Conservation (phyloP, 2,329 filamentous ascomycete genomes). For the Orbilia oligospora region DNA sequence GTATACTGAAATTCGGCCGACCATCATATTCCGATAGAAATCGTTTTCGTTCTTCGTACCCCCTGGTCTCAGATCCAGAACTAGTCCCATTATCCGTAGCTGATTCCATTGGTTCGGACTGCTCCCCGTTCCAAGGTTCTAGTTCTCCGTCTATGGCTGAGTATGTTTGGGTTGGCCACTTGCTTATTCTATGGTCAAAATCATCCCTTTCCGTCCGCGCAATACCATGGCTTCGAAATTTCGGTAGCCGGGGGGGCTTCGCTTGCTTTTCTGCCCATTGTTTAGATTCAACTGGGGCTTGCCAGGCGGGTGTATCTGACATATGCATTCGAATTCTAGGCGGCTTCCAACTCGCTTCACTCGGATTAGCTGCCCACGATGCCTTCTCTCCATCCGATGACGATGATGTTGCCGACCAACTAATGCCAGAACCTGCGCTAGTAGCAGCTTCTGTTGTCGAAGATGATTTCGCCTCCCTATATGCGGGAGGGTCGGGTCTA, state of each 20-base stretch:
- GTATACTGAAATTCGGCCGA: background rate
- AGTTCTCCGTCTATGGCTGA: slow-evolving; percentile 18
- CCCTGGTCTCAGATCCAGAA: too few relatives aligned
- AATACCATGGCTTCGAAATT: background rate
- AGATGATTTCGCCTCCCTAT: background rate
- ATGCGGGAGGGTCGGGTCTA: background rate
- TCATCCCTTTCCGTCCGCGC: background rate
- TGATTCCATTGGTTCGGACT: background rate
- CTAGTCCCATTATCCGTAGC: too few relatives aligned
- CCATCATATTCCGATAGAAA: background rate
- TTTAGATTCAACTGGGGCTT: too few relatives aligned
- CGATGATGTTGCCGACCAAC: too few relatives aligned
- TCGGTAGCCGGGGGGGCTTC: too few relatives aligned
- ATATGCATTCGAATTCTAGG: background rate
- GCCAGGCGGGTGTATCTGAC: background rate
- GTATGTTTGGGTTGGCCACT: background rate
- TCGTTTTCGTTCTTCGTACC: too few relatives aligned
- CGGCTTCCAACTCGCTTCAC: background rate
- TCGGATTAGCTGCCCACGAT: background rate
- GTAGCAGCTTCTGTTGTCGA: background rate
- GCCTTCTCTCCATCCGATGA: background rate
- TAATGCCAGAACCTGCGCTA: background rate
- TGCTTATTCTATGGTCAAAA: background rate
- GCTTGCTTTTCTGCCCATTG: background rate
- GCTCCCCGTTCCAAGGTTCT: slow-evolving; percentile 9